Evolutionary conservation across 805 yeast genomes (phyloP).

Genomic region (Saccharomycopsis capsularis): DNA sequence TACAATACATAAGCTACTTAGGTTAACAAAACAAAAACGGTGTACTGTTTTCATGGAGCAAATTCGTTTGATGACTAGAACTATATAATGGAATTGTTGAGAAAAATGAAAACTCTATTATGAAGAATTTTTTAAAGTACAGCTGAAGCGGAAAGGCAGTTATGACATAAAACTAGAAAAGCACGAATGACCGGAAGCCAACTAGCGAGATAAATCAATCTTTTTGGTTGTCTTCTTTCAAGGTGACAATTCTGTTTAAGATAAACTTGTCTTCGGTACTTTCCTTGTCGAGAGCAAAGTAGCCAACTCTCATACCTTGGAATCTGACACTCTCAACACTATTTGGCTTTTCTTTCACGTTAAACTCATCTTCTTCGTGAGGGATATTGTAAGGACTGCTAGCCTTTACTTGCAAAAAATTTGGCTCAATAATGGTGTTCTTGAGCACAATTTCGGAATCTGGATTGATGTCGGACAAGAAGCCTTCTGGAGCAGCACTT

Average conservation of each 20-base stretch:
- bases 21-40: too few relatives aligned
- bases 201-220: conserved; percentile 9
- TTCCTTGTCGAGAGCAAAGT: conserved; percentile 86
- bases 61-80: too few relatives aligned
- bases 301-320: conserved; percentile 97
- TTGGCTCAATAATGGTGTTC: conserved; percentile 70
- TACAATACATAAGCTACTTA: too few relatives aligned
- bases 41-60: too few relatives aligned
- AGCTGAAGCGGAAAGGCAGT: background rate
- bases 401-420: conserved; percentile 57
- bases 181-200: too few relatives aligned
- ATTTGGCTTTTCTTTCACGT: conserved; percentile 58
- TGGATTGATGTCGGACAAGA: conserved; percentile 72
- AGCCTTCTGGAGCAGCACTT: conserved; percentile 80
- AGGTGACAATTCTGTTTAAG: conserved; percentile 85
- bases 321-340: conserved; percentile 82
- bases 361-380: conserved; percentile 52
- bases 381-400: conserved; percentile 74
- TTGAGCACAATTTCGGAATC: conserved; percentile 63
- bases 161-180: too few relatives aligned
- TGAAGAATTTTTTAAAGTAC: too few relatives aligned
- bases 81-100: too few relatives aligned
- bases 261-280: conserved; percentile 54
- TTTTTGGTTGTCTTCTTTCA: conserved; percentile 72
- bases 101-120: too few relatives aligned